Conservation (phyloP, 2,329 filamentous ascomycete species). For the Neurospora crassa region DNA sequence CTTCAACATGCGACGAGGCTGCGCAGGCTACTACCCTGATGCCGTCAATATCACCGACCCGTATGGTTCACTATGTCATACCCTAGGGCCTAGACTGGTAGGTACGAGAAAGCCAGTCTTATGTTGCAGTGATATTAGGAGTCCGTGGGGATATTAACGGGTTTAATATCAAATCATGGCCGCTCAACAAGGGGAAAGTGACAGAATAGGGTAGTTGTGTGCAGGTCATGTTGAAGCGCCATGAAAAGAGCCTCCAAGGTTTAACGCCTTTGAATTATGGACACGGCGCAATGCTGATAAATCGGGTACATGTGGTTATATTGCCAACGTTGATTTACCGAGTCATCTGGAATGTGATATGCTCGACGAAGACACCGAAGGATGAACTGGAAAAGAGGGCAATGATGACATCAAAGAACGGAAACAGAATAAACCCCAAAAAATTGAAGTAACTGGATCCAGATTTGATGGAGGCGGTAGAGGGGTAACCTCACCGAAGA, state of each 20-base stretch:
- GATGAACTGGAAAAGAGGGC: not conserved
- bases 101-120: not conserved
- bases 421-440: not conserved
- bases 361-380: not conserved
- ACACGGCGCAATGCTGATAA: not conserved
- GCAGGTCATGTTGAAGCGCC: not conserved
- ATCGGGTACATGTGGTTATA: not conserved
- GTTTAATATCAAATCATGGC: not conserved
- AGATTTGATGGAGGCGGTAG: not conserved
- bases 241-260: not conserved
- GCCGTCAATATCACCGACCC: not conserved
- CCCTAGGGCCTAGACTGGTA: not conserved
- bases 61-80: not conserved
- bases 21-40: not conserved
- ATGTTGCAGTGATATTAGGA: not conserved
- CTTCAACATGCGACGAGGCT: not conserved
- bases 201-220: not conserved
- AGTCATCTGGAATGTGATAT: not conserved
- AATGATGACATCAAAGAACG: not conserved
- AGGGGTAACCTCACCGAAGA: not conserved
- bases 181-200: not conserved
- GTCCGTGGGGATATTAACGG: not conserved
- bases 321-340: not conserved
- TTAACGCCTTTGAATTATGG: not conserved
- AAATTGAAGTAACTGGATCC: not conserved